Evolutionary conservation across 441 rosid species (phyloP).

Genomic region (Populus tomentosa): DNA sequence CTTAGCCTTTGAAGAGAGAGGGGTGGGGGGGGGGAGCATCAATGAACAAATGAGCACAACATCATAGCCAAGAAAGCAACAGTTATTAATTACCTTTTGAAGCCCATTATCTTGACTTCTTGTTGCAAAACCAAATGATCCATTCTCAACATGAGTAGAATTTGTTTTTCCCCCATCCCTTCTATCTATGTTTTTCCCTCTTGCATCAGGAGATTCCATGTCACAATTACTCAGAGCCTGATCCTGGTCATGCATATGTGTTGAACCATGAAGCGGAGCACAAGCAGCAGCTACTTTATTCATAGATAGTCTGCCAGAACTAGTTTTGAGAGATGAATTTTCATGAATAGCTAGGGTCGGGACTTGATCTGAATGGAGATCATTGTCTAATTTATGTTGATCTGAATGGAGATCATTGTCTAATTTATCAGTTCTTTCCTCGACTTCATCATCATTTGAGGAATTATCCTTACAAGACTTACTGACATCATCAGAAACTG

Average conservation of each 20-base stretch:
- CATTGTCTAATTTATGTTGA: slow-evolving; percentile 57
- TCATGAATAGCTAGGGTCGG: slow-evolving; percentile 71
- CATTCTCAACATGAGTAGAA: slow-evolving; percentile 34
- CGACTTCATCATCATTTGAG: slow-evolving; percentile 40
- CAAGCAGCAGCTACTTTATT: slow-evolving; percentile 34
- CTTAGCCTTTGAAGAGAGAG: not conserved
- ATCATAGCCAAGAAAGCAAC: not conserved
- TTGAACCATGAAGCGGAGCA: slow-evolving; percentile 32
- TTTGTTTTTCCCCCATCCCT: slow-evolving; percentile 50
- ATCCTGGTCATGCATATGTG: slow-evolving; percentile 33
- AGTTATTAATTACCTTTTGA: slow-evolving; percentile 49
- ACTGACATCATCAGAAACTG: slow-evolving; percentile 35
- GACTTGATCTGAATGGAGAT: slow-evolving; percentile 64
- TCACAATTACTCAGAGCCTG: slow-evolving; percentile 42
- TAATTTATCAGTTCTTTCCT: slow-evolving; percentile 43
- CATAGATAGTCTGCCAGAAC: slow-evolving; percentile 35
- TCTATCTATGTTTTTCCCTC: slow-evolving; percentile 32
- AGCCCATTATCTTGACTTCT: slow-evolving; percentile 47
- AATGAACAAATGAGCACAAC: not conserved
- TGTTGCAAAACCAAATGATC: slow-evolving; percentile 49
- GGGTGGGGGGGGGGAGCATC: not conserved
- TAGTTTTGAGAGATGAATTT: slow-evolving; percentile 39
- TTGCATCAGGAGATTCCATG: slow-evolving; percentile 46
- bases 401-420: slow-evolving; percentile 61
- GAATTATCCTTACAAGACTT: slow-evolving; percentile 43